Evolutionary conservation across 441 rosid species (phyloP).

Genomic region (Adansonia gregorii): DNA sequence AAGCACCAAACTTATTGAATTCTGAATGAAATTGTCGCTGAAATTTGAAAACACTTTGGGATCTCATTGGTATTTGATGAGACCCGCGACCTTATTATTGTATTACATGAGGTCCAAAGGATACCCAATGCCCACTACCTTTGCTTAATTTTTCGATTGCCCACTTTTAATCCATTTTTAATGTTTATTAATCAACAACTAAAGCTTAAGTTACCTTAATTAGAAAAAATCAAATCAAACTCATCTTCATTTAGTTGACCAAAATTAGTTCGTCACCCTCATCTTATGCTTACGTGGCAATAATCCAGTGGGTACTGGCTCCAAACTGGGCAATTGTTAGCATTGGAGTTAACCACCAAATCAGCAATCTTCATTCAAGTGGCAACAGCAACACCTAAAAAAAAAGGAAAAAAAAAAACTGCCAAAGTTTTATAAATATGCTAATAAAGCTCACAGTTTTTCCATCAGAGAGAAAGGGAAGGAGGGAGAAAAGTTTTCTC

Average conservation of each 20-base stretch:
- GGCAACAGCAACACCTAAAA: no score
- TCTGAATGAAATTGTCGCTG: background rate
- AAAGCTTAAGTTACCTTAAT: conserved; percentile 15
- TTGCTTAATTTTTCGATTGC: conserved; percentile 34
- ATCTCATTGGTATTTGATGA: conserved; percentile 29
- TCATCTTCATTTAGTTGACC: conserved; percentile 8
- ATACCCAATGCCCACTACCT: background rate
- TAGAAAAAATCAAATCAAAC: conserved; percentile 5
- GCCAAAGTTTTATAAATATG: conserved; percentile 10
- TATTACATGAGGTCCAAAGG: background rate
- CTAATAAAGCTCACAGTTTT: conserved; percentile 21
- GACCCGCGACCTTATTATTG: conserved; percentile 9
- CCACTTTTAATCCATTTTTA: conserved; percentile 6
- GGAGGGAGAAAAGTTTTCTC: background rate
- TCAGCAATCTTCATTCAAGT: conserved; percentile 15
- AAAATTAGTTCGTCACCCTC: background rate
- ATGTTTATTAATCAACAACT: background rate
- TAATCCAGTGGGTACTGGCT: conserved; percentile 27
- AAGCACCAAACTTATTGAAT: conserved; percentile 1
- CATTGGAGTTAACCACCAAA: conserved; percentile 51
- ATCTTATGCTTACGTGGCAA: conserved; percentile 24
- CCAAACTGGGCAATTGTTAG: conserved; percentile 2
- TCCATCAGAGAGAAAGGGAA: background rate
- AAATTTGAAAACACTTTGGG: background rate
- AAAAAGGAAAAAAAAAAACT: background rate